phyloP scores from a whole-genome alignment of 2,329 filamentous ascomycete genomes.

The Ophiocordyceps camponoti-rufipedis region DNA sequence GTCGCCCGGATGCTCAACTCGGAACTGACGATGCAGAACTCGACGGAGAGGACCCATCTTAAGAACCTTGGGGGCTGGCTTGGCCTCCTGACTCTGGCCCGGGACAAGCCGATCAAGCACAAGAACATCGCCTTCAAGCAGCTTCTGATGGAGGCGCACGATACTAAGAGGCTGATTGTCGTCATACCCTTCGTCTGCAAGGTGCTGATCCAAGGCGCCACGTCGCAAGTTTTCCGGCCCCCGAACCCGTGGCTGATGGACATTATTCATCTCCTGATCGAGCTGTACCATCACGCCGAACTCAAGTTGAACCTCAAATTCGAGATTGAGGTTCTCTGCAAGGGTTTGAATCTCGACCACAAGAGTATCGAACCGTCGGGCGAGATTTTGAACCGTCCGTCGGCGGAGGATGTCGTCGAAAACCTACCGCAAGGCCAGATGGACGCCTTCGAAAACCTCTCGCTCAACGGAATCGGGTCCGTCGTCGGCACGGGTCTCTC shows the following conservation, averaged over 20 bases:
- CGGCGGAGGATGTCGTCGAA: conserved; percentile 42
- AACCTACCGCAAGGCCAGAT: conserved; percentile 46
- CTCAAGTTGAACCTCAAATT: conserved; percentile 96
- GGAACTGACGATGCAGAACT: conserved; percentile 67
- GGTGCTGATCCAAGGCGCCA: conserved; percentile 67
- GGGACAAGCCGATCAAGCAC: conserved; percentile 89
- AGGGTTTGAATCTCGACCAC: conserved; percentile 78
- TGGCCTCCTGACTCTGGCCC: conserved; percentile 77
- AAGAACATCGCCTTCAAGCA: conserved; percentile 96
- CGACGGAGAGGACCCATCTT: conserved; percentile 68
- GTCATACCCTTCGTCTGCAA: conserved; percentile 98
- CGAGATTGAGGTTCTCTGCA: conserved; percentile 94
- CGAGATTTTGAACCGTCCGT: conserved; percentile 61
- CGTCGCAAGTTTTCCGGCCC: conserved; percentile 77
- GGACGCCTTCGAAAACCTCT: conserved; percentile 69
- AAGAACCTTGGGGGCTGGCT: conserved; percentile 94
- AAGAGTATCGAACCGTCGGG: conserved; percentile 78
- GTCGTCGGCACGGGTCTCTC: conserved; percentile 56
- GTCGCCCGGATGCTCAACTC: conserved; percentile 78
- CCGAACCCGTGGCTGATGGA: conserved; percentile 98
- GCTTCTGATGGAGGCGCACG: conserved; percentile 79
- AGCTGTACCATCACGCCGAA: conserved; percentile 84
- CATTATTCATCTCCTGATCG: conserved; percentile 75
- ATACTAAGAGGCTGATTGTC: conserved; percentile 77
- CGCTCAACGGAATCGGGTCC: conserved; percentile 55